Evolutionary conservation across 106 monocot genomes (phyloP), one percentile per base, ranked within the genome.

Genomic region (Allium cepa): DNA sequence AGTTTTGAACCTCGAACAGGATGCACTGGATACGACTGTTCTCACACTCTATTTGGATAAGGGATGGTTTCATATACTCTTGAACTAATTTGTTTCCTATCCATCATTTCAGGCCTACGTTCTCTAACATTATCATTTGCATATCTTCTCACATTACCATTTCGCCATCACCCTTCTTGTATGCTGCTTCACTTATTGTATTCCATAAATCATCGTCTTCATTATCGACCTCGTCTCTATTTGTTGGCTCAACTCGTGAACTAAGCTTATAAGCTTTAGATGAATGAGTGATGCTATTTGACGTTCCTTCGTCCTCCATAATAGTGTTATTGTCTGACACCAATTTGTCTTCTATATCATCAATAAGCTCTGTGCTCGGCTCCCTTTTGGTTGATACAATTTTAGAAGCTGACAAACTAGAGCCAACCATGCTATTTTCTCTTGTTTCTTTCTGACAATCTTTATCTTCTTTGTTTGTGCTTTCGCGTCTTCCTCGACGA

Each of bases 61-160:
- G 81, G 64, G 28, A 72, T 60, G 69, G 46, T 69, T 53, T 79
- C 82, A 66, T 78, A 76, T 50, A 76, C 82, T 83, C 69, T 83
- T 11, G 73, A 71, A 70, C 49, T 18, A 12, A 47, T 46, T 4
- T 61, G 80, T 48, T 17, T 69, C 74, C 71, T 67, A 9, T 78
- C 84, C n/a, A 73, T n/a, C n/a, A n/a, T 47, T 18, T 82, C 78
- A 62, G 76, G 81, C 26, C 70, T 82, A 18, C 64, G 64, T 76
- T 79, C 92, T 53, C 67, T 78, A 13, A 46, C 72, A 73, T 77
- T 69, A 60, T 85, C 83, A 80, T 83, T 82, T 70, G 66, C 80
- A 47, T 64, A 71, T 11, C 73, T 78, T 66, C 71, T 72, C n/a
- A 67, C 47, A 75, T 78, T 80, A 56, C 78, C 73, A 7, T 17